Conservation (phyloP, 2,329 filamentous ascomycete species). For the Diplocarpon mali region DNA sequence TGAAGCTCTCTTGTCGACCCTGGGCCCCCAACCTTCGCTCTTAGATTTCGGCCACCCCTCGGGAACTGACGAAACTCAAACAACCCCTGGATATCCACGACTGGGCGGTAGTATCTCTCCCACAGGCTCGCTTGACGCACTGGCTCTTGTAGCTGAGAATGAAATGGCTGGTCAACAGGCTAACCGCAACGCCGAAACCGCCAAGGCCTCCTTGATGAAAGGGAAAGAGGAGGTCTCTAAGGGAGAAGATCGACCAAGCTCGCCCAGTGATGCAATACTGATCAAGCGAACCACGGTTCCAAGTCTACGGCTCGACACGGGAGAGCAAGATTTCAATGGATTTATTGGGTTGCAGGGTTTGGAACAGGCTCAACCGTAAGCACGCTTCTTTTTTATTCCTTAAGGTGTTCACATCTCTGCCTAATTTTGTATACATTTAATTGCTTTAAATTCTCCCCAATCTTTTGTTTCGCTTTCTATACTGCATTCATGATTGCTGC, state of each 20-base stretch:
- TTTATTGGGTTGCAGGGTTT: too few species aligned
- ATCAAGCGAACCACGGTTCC: conserved; percentile 23
- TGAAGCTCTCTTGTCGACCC: conserved; percentile 4
- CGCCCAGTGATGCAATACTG: conserved; percentile 27
- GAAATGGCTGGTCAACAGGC: conserved; percentile 9
- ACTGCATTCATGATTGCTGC: too few species aligned
- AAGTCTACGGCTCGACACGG: conserved; percentile 16
- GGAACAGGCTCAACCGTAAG: too few species aligned
- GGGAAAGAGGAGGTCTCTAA: neutral
- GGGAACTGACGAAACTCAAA: neutral
- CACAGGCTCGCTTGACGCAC: conserved; percentile 17
- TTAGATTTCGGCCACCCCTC: conserved; percentile 1
- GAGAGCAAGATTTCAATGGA: conserved; percentile 11
- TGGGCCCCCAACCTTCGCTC: conserved; percentile 3
- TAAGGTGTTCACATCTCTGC: too few species aligned
- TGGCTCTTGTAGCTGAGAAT: conserved; percentile 21
- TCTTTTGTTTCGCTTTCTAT: too few species aligned
- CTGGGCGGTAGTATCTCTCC: conserved; percentile 13
- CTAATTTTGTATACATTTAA: too few species aligned
- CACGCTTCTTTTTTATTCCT: too few species aligned
- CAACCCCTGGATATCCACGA: neutral
- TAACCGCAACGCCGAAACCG: neutral
- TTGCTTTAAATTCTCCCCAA: too few species aligned
- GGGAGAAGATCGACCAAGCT: conserved; percentile 18
- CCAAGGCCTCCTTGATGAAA: neutral